phyloP scores from a whole-genome alignment of 2,329 filamentous ascomycete species.

The Dothideomycetidae sp. region DNA sequence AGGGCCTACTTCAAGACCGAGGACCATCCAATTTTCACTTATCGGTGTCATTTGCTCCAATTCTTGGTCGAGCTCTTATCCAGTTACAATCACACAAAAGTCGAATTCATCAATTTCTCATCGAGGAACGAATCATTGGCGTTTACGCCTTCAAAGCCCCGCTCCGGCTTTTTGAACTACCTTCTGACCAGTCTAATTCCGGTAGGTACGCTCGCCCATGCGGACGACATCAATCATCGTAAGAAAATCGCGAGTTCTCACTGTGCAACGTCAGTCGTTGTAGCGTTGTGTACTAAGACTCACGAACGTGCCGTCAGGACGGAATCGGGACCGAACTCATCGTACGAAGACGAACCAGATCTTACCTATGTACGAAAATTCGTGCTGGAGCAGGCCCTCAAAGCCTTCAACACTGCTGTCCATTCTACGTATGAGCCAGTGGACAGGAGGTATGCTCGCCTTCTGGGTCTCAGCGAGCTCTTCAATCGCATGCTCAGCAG shows the following conservation, averaged over 20 bases:
- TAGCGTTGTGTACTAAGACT: constrained; percentile 77
- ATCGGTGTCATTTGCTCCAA: constrained; percentile 86
- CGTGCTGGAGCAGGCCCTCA: constrained; percentile 82
- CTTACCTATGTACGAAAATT: constrained; percentile 88
- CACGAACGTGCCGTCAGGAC: constrained; percentile 56
- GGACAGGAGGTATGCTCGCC: constrained; percentile 72
- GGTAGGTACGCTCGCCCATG: constrained; percentile 50
- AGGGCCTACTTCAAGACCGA: constrained; percentile 78
- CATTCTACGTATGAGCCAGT: constrained; percentile 63
- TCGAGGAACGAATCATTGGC: constrained; percentile 72
- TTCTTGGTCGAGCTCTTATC: constrained; percentile 81
- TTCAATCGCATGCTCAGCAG: constrained; percentile 87
- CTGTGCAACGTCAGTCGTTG: constrained; percentile 74
- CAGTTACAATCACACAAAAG: constrained; percentile 86
- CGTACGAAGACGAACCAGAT: constrained; percentile 67
- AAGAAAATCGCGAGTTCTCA: constrained; percentile 75
- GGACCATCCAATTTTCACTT: constrained; percentile 90
- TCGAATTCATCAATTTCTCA: constrained; percentile 99
- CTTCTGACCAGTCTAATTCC: constrained; percentile 67
- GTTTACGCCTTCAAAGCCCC: constrained; percentile 82
- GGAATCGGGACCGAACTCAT: constrained; percentile 31
- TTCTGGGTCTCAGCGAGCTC: constrained; percentile 76
- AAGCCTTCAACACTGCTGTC: constrained; percentile 80
- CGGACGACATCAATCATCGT: constrained; percentile 62
- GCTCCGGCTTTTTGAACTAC: constrained; percentile 86